These are phyloP conservation scores for Beta vulgaris DNA, from an alignment of 148 eudicot genomes.

Conservation along the genomic window DNA sequence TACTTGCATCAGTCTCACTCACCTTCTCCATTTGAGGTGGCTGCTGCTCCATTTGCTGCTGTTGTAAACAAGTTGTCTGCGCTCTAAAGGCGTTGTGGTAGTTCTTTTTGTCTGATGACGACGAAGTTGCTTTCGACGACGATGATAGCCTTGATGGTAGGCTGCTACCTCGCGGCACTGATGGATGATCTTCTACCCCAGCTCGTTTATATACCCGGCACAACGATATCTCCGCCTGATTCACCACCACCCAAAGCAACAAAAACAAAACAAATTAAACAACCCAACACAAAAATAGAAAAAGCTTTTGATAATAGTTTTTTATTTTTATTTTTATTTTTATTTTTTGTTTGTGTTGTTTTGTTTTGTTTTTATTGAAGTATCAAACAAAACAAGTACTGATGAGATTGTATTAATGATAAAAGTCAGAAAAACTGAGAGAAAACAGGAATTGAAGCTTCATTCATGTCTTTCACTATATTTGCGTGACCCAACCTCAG, in stretches of 20 bases:
- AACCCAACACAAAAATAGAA: neutral
- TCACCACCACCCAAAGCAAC: too few relatives aligned
- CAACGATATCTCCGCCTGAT: constrained; percentile 84
- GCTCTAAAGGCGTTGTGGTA: constrained; percentile 11
- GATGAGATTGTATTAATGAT: constrained; percentile 12
- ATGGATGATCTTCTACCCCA: constrained; percentile 79
- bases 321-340: neutral
- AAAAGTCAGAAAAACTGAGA: constrained; percentile 13
- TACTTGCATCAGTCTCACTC: constrained; percentile 45
- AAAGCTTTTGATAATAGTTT: too few relatives aligned
- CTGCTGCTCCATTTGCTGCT: constrained; percentile 21
- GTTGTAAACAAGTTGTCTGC: neutral
- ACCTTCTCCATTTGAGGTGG: constrained; percentile 31
- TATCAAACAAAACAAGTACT: neutral
- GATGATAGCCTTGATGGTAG: constrained; percentile 35
- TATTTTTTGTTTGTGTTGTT: neutral
- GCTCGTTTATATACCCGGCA: constrained; percentile 90
- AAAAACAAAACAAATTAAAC: neutral
- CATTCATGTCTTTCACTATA: constrained; percentile 35
- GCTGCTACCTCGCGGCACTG: constrained; percentile 47
- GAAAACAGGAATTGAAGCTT: constrained; percentile 20
- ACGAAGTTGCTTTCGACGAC: constrained; percentile 19
- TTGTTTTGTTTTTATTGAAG: neutral
- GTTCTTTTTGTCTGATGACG: constrained; percentile 23
- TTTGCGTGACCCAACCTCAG: constrained; percentile 32